These are phyloP conservation scores for Dalbergia cochinchinensis DNA, from an alignment of 306 rosid species.

Conservation along the genomic window DNA sequence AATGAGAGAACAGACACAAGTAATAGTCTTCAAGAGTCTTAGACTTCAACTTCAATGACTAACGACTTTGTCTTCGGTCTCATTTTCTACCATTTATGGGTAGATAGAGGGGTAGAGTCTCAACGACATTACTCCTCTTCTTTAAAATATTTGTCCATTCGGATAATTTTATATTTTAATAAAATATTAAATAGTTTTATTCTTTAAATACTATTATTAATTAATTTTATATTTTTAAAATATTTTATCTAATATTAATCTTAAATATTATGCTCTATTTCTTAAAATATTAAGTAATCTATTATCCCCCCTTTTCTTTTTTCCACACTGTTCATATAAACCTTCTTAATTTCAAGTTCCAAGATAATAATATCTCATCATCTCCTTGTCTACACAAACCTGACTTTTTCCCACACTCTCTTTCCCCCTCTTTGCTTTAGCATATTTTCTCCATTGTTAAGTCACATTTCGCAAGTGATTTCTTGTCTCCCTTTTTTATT, in stretches of 20 bases:
- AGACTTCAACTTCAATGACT: conserved; percentile 49
- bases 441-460: conserved; percentile 61
- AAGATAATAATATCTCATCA: conserved; percentile 47
- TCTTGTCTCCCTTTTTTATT: conserved; percentile 65
- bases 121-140: too few relatives aligned
- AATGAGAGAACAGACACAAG: conserved; percentile 28
- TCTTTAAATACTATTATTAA: too few relatives aligned
- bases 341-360: conserved; percentile 72
- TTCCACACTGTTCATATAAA: conserved; percentile 10
- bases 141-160: too few relatives aligned
- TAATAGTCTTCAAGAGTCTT: conserved; percentile 49
- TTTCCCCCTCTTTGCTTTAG: conserved; percentile 35
- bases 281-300: too few relatives aligned
- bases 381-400: conserved; percentile 1
- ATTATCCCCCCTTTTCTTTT: too few relatives aligned
- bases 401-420: conserved; percentile 47
- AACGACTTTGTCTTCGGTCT: conserved; percentile 48
- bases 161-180: too few relatives aligned
- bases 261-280: too few relatives aligned
- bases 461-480: conserved; percentile 75
- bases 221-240: too few relatives aligned
- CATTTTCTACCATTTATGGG: conserved; percentile 31
- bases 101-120: conserved; percentile 24
- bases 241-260: too few relatives aligned
- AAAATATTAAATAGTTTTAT: too few relatives aligned